phyloP scores from a whole-genome alignment of 352 stramenopile species.

The Phytophthora tubulina region DNA sequence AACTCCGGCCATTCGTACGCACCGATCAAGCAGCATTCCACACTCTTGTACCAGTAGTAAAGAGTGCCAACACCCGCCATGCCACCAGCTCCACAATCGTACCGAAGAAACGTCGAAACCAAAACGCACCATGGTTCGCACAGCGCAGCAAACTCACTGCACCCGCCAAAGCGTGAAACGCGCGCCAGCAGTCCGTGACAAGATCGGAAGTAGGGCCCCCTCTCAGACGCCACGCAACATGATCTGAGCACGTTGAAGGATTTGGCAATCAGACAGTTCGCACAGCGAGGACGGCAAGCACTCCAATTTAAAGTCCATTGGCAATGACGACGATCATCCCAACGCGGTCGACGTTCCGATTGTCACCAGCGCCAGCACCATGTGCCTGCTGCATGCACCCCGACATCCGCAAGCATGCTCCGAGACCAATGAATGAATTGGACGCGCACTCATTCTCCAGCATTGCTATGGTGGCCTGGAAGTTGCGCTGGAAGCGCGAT shows the following conservation, averaged over 20 bases:
- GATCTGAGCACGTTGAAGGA: conserved; percentile 15
- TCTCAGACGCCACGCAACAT: conserved; percentile 13
- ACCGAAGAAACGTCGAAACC: neutral
- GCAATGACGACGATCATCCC: neutral
- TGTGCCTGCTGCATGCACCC: neutral
- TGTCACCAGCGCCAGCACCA: neutral
- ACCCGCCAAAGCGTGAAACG: neutral
- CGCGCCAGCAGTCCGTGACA: neutral
- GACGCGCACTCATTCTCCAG: conserved; percentile 12
- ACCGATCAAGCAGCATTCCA: neutral
- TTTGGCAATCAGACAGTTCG: neutral
- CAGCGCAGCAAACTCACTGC: neutral
- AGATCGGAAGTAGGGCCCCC: neutral
- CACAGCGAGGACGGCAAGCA: neutral
- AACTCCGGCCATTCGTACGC: neutral
- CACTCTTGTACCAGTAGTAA: neutral
- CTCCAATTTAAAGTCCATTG: neutral
- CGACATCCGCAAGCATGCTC: neutral
- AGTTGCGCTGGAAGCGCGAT: conserved; percentile 23
- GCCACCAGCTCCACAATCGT: too few relatives aligned
- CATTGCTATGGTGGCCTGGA: conserved; percentile 8
- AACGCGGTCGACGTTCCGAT: neutral
- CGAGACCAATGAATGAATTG: conserved; percentile 1
- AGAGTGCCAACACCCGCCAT: neutral
- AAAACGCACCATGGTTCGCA: neutral